Evolutionary conservation across 345 rosid genomes (phyloP).

Genomic region (Murraya koenigii): DNA sequence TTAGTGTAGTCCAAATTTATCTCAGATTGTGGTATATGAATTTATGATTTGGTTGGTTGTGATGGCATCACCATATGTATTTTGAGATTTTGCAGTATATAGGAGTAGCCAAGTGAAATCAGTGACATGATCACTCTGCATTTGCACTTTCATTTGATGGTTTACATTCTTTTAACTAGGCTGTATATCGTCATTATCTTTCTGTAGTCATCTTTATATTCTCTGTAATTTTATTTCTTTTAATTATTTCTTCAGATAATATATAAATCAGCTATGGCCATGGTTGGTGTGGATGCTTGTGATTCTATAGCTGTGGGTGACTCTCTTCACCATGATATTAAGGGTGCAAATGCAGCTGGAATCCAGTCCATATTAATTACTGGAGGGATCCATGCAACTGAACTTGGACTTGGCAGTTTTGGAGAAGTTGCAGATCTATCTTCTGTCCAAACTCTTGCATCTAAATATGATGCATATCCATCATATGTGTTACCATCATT

Average conservation of each 20-base stretch:
- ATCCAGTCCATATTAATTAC: slow-evolving; percentile 67
- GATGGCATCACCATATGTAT: too few species aligned
- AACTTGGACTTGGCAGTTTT: slow-evolving; percentile 63
- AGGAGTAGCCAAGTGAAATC: too few species aligned
- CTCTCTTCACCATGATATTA: slow-evolving; percentile 90
- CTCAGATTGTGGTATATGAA: too few species aligned
- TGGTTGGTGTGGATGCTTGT: slow-evolving; percentile 53
- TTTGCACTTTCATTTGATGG: neutral
- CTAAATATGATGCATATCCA: slow-evolving; percentile 61
- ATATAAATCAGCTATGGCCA: slow-evolving; percentile 70
- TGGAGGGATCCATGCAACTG: slow-evolving; percentile 76
- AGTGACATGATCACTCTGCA: neutral
- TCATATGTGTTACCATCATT: slow-evolving; percentile 72
- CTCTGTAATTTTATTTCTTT: neutral
- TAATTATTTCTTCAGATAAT: slow-evolving; percentile 52
- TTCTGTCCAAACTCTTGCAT: slow-evolving; percentile 54
- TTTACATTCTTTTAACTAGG: neutral
- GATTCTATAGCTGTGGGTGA: slow-evolving; percentile 82
- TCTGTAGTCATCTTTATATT: neutral
- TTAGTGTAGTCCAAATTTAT: too few species aligned
- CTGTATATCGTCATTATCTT: neutral
- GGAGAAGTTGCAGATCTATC: slow-evolving; percentile 60
- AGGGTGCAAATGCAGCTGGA: slow-evolving; percentile 83
- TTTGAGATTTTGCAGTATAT: too few species aligned
- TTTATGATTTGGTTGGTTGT: too few species aligned